Base-by-base conservation (phyloP, 1,139 yeast genomes). In the Candida sp. region DNA sequence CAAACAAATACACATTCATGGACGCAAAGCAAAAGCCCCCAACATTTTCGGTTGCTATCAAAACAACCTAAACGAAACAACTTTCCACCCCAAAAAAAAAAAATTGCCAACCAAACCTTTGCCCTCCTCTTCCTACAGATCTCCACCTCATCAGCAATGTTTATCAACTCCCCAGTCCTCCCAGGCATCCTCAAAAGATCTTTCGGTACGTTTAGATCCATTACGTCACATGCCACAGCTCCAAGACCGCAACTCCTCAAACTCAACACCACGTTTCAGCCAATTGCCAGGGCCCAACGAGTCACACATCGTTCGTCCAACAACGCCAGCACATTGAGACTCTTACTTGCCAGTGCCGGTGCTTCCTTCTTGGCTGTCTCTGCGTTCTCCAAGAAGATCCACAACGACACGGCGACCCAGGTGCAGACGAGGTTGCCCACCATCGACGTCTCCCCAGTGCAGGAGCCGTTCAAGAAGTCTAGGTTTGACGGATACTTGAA, bases 401-500 rank as follows among this genome's bases (percentile, higher is more conserved):
- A 52, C 30, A 56, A 56, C 34, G 59, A 56, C 37, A 31, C 53
- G 17, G 51, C 54, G 11, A 44, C 40, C 3, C 31, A 26, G n/a
- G 26, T 37, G n/a, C 46, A 35, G 34, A 42, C 42, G 8, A 32
- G 43, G 11, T 28, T 37, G 23, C 52, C 52, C 12, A 42, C 42
- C 25, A 39, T 49, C 35, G 39, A 50, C 31, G 40, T 46, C 11
- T 22, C 46, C 3, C 33, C 47, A 12, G 41, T 35, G 17, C 31
- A 41, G 12, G 38, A 34, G 11, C 54, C 45, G 7, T 47, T 47
- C 26, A 41, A 46, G 12, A 52, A 54, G 34, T 53, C 62, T 3
- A 49, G 73, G 39, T 72, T 77, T 57, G 67, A 72, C 45, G 75
- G 78, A 0, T 70, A 65, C 51, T 65, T 84, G 53, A 80, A 84